These are phyloP conservation scores for Sarocladiaceae sp. DNA, from an alignment of 2,329 filamentous ascomycete genomes.

Conservation along the genomic window DNA sequence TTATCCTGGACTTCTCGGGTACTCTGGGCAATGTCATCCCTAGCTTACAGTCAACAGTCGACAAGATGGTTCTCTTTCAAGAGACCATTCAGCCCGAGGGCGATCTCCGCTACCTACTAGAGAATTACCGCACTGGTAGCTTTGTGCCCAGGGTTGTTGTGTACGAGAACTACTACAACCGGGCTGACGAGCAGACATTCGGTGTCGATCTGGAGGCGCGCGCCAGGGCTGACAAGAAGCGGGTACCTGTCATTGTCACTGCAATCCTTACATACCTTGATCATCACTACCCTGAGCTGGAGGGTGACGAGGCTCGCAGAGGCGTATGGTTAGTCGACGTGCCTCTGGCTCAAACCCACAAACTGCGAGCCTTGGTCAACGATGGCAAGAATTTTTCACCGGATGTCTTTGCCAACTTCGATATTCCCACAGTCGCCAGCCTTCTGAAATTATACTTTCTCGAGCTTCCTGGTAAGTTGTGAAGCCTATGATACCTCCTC, in stretches of 20 bases:
- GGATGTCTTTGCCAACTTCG: conserved; percentile 77
- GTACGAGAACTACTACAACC: conserved; percentile 99
- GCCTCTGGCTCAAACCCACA: conserved; percentile 75
- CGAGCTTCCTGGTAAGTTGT: conserved; percentile 80
- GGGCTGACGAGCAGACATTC: conserved; percentile 94
- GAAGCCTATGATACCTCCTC: background rate
- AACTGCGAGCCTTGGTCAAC: conserved; percentile 76
- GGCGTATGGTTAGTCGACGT: conserved; percentile 94
- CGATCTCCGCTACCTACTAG: conserved; percentile 86
- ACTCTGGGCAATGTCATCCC: conserved; percentile 98
- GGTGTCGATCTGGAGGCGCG: conserved; percentile 96
- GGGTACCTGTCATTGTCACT: conserved; percentile 87
- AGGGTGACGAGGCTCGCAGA: conserved; percentile 88
- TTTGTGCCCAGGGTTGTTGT: conserved; percentile 86
- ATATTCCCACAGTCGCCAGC: conserved; percentile 89
- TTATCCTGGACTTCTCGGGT: conserved; percentile 94
- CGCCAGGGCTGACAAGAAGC: conserved; percentile 88
- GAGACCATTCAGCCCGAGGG: conserved; percentile 93
- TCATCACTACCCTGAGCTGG: conserved; percentile 93
- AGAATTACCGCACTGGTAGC: conserved; percentile 93
- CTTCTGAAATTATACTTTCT: conserved; percentile 90
- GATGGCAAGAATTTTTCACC: conserved; percentile 73
- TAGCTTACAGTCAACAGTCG: conserved; percentile 87
- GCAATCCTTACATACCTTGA: conserved; percentile 92
- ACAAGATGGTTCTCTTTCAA: conserved; percentile 98